Conservation (phyloP, 495 filamentous ascomycete genomes). For the Tuber microsphaerosporum region DNA sequence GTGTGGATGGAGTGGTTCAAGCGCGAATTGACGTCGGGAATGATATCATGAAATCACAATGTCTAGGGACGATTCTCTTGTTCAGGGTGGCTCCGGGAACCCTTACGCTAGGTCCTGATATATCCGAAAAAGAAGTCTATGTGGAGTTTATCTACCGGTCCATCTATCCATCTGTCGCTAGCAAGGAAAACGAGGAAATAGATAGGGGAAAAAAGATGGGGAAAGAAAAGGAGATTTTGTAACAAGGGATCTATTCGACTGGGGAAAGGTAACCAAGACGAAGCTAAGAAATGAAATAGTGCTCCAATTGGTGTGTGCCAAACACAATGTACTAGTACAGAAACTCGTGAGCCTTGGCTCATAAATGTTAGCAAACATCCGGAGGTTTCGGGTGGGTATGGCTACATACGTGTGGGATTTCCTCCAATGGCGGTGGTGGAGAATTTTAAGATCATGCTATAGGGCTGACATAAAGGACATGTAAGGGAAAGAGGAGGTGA, state of each 20-base stretch:
- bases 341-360: background rate
- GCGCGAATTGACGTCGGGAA: background rate
- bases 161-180: background rate
- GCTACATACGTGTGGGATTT: background rate
- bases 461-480: background rate
- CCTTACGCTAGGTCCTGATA: no score
- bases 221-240: background rate
- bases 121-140: background rate
- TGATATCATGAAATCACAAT: background rate
- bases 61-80: background rate
- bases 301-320: background rate
- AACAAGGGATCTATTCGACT: background rate
- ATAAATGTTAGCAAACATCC: background rate
- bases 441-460: background rate
- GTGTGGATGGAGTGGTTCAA: background rate
- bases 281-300: no score
- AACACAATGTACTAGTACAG: background rate
- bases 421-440: rapidly evolving
- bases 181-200: background rate
- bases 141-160: background rate
- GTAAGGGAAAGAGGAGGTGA: background rate
- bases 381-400: background rate
- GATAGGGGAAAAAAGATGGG: background rate
- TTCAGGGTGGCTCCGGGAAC: background rate
- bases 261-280: background rate